Evolutionary conservation across 2,329 filamentous ascomycete species (phyloP).

Genomic region (Penicillium carneum): DNA sequence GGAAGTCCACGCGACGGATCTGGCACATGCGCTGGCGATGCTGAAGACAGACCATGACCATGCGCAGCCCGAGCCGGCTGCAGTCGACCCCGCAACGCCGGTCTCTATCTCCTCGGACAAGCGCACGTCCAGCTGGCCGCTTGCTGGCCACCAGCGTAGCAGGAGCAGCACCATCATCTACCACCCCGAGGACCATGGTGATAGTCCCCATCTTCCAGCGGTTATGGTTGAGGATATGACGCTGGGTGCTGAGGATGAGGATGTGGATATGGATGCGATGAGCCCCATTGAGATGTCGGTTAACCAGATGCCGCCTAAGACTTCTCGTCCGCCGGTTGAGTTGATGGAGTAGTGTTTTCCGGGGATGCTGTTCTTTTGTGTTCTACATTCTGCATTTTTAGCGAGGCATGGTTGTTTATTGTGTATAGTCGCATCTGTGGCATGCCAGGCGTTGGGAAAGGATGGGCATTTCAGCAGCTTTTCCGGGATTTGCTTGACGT

Average conservation of each 20-base stretch:
- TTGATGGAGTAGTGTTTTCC: constrained; percentile 55
- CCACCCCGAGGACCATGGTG: constrained; percentile 67
- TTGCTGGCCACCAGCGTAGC: constrained; percentile 47
- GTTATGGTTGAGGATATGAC: constrained; percentile 70
- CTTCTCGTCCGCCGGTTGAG: constrained; percentile 64
- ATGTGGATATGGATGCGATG: constrained; percentile 55
- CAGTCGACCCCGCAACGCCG: constrained; percentile 44
- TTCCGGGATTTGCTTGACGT: not conserved
- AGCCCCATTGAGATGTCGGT: constrained; percentile 53
- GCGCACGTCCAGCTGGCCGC: constrained; percentile 44
- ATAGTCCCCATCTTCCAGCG: constrained; percentile 65
- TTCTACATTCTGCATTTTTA: constrained; percentile 23
- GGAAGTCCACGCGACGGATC: constrained; percentile 68
- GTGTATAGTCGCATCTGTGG: constrained; percentile 26
- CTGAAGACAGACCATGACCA: constrained; percentile 50
- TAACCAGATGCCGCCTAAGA: constrained; percentile 59
- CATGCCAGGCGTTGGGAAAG: constrained; percentile 31
- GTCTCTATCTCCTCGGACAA: constrained; percentile 47
- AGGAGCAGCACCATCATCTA: constrained; percentile 69
- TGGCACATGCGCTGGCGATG: constrained; percentile 63
- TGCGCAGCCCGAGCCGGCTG: constrained; percentile 14
- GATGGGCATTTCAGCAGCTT: constrained; percentile 13
- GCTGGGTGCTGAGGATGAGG: constrained; percentile 50
- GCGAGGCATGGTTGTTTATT: constrained; percentile 26
- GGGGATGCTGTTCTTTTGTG: constrained; percentile 1